Conservation (phyloP, 2,329 filamentous ascomycete genomes). For the Aspergillus ibericus region DNA sequence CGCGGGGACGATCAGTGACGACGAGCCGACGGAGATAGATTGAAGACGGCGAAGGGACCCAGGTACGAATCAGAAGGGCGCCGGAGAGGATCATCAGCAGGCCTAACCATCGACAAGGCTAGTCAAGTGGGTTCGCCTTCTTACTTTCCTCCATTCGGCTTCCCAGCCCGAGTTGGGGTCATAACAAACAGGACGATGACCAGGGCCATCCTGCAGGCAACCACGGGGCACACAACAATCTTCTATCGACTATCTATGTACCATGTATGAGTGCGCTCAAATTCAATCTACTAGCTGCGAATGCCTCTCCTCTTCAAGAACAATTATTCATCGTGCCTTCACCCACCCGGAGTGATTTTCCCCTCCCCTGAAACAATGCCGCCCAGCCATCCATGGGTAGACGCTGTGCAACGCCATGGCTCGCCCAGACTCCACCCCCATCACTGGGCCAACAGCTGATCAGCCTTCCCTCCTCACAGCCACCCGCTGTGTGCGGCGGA, state of each 20-base stretch:
- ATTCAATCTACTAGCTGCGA: background rate
- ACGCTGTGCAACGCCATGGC: slow-evolving; percentile 13
- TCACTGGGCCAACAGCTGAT: slow-evolving; percentile 21
- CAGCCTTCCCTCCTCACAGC: slow-evolving; percentile 11
- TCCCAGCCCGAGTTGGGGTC: slow-evolving; percentile 1
- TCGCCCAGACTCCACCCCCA: slow-evolving; percentile 7
- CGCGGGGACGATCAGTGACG: slow-evolving; percentile 10
- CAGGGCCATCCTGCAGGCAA: background rate
- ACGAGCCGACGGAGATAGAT: background rate
- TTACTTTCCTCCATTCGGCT: background rate
- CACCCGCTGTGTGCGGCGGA: slow-evolving; percentile 12
- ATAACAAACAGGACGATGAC: background rate
- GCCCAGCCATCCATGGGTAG: slow-evolving; percentile 7
- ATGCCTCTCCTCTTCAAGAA: background rate
- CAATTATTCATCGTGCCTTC: background rate
- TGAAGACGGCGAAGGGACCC: background rate
- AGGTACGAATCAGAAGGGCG: background rate
- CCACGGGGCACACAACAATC: background rate
- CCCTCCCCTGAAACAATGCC: slow-evolving; percentile 9
- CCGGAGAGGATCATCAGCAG: background rate
- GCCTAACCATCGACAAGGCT: background rate
- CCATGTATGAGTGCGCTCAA: background rate
- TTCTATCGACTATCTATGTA: background rate
- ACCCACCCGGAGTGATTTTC: background rate
- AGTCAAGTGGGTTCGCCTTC: background rate